Conservation (phyloP, 257 asterid species). For the Solanum bulbocastanum region DNA sequence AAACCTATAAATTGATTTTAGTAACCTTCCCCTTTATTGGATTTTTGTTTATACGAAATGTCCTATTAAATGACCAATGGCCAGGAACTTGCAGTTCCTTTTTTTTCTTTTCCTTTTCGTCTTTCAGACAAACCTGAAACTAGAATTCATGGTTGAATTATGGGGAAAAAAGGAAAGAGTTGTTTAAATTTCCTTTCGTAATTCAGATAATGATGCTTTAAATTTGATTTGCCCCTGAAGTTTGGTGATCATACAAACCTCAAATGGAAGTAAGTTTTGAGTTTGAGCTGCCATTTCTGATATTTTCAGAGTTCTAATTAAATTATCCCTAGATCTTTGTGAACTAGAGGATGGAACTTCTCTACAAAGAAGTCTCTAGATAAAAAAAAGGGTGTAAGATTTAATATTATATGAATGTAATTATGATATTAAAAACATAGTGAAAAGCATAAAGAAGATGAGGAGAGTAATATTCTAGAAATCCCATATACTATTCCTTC, state of each 20-base stretch:
- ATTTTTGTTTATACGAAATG: neutral
- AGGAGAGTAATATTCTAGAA: too few species aligned
- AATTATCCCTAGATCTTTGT: neutral
- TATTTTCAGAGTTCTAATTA: neutral
- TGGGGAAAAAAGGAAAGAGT: neutral
- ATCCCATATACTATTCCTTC: too few species aligned
- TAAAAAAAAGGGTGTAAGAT: too few species aligned
- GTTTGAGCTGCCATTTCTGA: neutral
- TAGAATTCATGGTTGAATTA: neutral
- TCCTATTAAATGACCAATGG: neutral
- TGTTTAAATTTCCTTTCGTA: neutral
- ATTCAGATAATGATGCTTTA: neutral
- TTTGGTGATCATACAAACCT: neutral
- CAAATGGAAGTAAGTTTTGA: neutral
- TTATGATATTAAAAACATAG: too few species aligned
- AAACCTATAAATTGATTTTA: neutral
- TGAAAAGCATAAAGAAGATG: too few species aligned
- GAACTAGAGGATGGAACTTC: neutral
- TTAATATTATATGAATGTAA: too few species aligned
- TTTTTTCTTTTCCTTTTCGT: neutral
- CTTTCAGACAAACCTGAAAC: neutral
- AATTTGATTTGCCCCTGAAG: neutral
- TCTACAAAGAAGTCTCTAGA: too few species aligned
- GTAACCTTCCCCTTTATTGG: neutral
- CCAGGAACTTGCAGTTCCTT: neutral